These are phyloP conservation scores for Byssothecium circinans DNA, from an alignment of 2,329 filamentous ascomycete species.

Conservation along the genomic window DNA sequence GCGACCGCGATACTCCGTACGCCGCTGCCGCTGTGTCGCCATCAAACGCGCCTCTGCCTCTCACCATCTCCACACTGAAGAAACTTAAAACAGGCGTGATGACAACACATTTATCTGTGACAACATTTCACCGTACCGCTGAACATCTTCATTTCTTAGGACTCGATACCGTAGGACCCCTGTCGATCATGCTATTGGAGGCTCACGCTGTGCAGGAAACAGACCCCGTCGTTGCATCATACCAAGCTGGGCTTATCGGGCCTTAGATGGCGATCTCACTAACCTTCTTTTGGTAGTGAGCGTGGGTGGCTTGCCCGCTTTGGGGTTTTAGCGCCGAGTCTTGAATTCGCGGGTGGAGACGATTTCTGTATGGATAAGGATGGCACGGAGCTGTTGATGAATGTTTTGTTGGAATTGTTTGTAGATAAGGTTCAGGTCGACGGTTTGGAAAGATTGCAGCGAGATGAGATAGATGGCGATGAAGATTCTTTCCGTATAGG, in stretches of 20 bases:
- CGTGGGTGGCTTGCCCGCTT: no score
- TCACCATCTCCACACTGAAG: no score
- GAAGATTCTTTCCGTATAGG: background rate
- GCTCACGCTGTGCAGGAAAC: background rate
- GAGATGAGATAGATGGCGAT: conserved; percentile 3
- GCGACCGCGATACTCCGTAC: no score
- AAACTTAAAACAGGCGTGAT: conserved; percentile 10
- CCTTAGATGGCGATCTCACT: background rate
- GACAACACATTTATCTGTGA: background rate
- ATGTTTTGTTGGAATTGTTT: background rate
- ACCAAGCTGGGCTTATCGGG: background rate
- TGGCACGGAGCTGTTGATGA: background rate
- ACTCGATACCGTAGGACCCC: conserved; percentile 5
- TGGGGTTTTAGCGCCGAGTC: background rate
- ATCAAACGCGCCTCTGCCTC: no score
- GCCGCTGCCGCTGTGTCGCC: no score
- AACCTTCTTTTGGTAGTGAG: background rate
- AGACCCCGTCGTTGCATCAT: conserved; percentile 1
- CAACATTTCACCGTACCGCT: background rate
- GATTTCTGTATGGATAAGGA: background rate
- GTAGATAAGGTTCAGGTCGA: conserved; percentile 4
- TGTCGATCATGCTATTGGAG: conserved; percentile 9
- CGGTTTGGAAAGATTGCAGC: background rate
- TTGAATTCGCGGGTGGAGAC: background rate
- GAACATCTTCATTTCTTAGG: conserved; percentile 14